Evolutionary conservation across 164 flowering plant genomes (phyloP), one percentile per base, ranked within the genome.

Genomic region (Malania oleifera): DNA sequence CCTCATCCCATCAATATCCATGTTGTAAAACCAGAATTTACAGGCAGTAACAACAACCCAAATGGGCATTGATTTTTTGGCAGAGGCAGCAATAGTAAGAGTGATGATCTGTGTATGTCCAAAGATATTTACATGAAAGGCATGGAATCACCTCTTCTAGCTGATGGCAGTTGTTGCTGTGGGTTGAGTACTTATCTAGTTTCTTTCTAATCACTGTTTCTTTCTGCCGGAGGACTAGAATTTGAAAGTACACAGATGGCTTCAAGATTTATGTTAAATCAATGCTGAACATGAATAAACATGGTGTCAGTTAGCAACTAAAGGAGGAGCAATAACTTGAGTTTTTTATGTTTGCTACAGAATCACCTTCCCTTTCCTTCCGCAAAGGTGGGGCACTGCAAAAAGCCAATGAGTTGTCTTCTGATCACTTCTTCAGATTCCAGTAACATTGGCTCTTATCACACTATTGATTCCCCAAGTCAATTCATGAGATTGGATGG

Each of bases 301-400:
- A 40, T 26, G 40, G 39, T 19, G 37, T 41, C 10, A 47, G 5
- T 27, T 56, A 56, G 51, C 50, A 35, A 29, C 49, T 40, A 51
- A 31, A 27, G 25, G 24, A 40, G 18, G 35, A 24, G 52, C 19
- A 41, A 45, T 56, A 49, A 54, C 37, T 46, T 65, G n/a, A 9
- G 19, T 45, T 63, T 46, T 25, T 37, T 31, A 8, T n/a, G n/a
- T 31, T 31, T 54, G 41, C 8, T 39, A 26, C 44, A 24, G 34
- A 28, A 51, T 28, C 41, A 48, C 41, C 51, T 29, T 1, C 22
- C 4, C 35, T 31, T 9, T 9, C 9, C 35, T 4, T 31, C 35
- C 9, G 52, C 75, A 69, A 58, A 43, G 58, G 74, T 74, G 77
- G 77, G 77, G 74, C 53, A 70, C 59, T 61, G 20, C 54, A 47